phyloP scores from a whole-genome alignment of 2,329 filamentous ascomycete genomes.

The Pezicula radicicola region DNA sequence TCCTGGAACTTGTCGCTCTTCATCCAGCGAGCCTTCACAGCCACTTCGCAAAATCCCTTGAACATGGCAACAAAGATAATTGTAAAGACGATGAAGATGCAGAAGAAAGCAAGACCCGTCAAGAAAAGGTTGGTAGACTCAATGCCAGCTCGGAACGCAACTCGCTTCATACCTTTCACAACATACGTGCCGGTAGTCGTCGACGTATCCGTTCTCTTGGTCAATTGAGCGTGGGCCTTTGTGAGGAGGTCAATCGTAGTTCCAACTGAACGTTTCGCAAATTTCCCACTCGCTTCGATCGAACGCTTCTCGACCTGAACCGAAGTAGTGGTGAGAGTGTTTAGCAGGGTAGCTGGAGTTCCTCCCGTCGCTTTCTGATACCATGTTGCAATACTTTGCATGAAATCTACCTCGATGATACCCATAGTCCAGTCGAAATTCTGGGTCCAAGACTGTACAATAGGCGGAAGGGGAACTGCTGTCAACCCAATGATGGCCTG shows the following conservation, averaged over 20 bases:
- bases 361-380: conserved; percentile 93
- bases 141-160: conserved; percentile 80
- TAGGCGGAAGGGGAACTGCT: conserved; percentile 76
- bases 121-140: conserved; percentile 92
- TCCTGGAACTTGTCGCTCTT: conserved; percentile 84
- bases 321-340: conserved; percentile 69
- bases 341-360: conserved; percentile 74
- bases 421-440: conserved; percentile 99
- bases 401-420: conserved; percentile 82
- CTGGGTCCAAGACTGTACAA: conserved; percentile 91
- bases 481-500: conserved; percentile 90
- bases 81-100: conserved; percentile 75
- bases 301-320: conserved; percentile 70
- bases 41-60: conserved; percentile 77
- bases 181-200: conserved; percentile 52
- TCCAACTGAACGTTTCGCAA: conserved; percentile 45
- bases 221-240: conserved; percentile 30
- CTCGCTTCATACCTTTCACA: conserved; percentile 82
- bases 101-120: conserved; percentile 86
- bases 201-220: conserved; percentile 54
- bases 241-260: conserved; percentile 25
- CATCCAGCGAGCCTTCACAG: conserved; percentile 73
- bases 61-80: conserved; percentile 71
- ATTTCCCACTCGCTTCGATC: conserved; percentile 39
- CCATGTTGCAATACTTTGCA: conserved; percentile 90